Base-by-base conservation (phyloP, 352 stramenopile species). In the Phytophthora pseudosyringae region DNA sequence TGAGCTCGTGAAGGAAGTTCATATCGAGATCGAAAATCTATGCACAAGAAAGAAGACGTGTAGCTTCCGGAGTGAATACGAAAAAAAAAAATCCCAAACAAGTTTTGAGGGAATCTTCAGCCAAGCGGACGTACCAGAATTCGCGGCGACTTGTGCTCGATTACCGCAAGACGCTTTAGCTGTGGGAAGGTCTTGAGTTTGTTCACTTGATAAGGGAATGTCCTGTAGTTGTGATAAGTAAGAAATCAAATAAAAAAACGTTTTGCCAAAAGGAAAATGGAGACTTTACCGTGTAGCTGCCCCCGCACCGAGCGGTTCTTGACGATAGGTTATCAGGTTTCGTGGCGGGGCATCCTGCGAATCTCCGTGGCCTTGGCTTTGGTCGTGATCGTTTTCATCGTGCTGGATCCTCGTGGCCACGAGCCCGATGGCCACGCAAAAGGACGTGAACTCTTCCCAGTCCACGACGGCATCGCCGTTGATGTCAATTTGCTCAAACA, bases 401-500 rank as follows among this genome's bases (percentile, higher is more conserved):
- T 73, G 56, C 0, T 40, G 50, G 12, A 44, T 55, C 9, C 75
- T 67, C 5, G 82, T 88, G 2, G 76, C 72, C 5, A 90, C 75
- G 9, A 90, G 75, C 13, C 86, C 88, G 2, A 90, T 44, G 35
- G 78, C 78, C 5, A 93, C 79, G 47, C 85, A 93, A 59, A 93
- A 91, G 0, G 83, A 88, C 36, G 86, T 92, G 59, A 96, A 94
- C 62, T 96, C 88, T 47, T 96, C 86, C 88, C 88, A 96, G 36
- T 93, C 83, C 16, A 96, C 82, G 4, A 73, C 25, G 0, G 67
- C 71, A 57, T 96, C 86, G 1, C 88, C 88, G 33, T 94, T 94
- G 62, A 96, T 91, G 35, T 96, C 88, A 45, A 92, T 92, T 45
- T 92, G 80, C 16, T 92, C 83, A 58, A 92, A 92, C 83, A 92